These are phyloP conservation scores for Tetrapisispora nanseiensis DNA, from an alignment of 805 yeast species.

Conservation along the genomic window DNA sequence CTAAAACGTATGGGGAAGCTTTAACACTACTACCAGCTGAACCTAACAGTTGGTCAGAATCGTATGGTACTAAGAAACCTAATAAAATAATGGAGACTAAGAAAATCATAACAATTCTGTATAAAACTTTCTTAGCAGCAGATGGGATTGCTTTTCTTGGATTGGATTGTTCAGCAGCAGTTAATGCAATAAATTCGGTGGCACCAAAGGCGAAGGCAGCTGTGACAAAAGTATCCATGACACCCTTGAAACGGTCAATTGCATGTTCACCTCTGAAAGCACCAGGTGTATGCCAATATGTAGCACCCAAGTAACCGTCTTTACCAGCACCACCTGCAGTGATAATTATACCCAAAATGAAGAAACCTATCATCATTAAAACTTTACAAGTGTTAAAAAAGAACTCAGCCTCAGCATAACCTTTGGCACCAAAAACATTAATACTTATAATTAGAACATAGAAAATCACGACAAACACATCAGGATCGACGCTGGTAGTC, in stretches of 20 bases:
- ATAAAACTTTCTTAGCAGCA: conserved; percentile 63
- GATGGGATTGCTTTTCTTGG: conserved; percentile 54
- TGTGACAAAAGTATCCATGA: conserved; percentile 51
- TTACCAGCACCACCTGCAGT: conserved; percentile 48
- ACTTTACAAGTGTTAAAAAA: conserved; percentile 49
- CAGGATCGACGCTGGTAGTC: conserved; percentile 41
- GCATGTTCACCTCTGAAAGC: conserved; percentile 40
- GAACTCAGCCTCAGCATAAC: conserved; percentile 63
- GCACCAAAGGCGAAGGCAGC: conserved; percentile 65
- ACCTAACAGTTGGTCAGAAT: conserved; percentile 41
- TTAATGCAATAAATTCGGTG: conserved; percentile 54
- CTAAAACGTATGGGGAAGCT: conserved; percentile 72
- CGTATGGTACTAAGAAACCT: conserved; percentile 53
- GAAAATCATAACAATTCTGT: conserved; percentile 54
- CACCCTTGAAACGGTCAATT: conserved; percentile 46
- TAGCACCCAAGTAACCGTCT: conserved; percentile 46
- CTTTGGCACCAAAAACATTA: conserved; percentile 47
- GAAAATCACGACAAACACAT: conserved; percentile 49
- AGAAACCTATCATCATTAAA: conserved; percentile 48
- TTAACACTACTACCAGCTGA: conserved; percentile 38
- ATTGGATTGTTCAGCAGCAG: conserved; percentile 61
- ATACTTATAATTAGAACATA: conserved; percentile 40
- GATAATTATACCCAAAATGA: conserved; percentile 47
- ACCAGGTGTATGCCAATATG: conserved; percentile 54
- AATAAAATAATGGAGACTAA: conserved; percentile 42